A percentile compares a stretch with the other conserved stretches of the same genome.
These are phyloP conservation scores for Scytalidium sp. DNA, from an alignment of 2,329 filamentous ascomycete genomes.

Conservation along the genomic window DNA sequence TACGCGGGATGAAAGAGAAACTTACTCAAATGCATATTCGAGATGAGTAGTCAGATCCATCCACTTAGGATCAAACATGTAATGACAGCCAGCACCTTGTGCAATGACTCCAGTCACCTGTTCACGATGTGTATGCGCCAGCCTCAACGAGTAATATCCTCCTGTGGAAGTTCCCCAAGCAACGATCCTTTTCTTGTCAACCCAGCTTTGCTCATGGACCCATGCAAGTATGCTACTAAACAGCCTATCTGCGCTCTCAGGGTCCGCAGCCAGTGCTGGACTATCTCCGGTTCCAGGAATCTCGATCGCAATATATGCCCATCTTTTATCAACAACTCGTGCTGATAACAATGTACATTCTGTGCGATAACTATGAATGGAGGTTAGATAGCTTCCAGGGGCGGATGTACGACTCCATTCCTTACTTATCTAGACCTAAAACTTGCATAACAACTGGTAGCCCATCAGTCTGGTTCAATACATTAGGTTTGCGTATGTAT, in stretches of 20 bases:
- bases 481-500: too few relatives aligned
- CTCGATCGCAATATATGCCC: constrained; percentile 49
- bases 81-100: constrained; percentile 53
- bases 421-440: neutral
- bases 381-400: too few relatives aligned
- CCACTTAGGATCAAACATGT: constrained; percentile 56
- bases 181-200: constrained; percentile 36
- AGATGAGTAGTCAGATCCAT: constrained; percentile 50
- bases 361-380: constrained; percentile 1
- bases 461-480: neutral
- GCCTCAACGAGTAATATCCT: constrained; percentile 54
- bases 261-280: constrained; percentile 43
- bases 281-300: constrained; percentile 58
- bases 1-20: too few relatives aligned
- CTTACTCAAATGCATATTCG: constrained; percentile 60
- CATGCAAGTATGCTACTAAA: neutral
- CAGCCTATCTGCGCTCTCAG: constrained; percentile 46
- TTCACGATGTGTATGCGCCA: constrained; percentile 55
- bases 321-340: constrained; percentile 31
- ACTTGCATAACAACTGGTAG: neutral
- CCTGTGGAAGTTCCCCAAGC: constrained; percentile 58
- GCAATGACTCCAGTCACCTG: constrained; percentile 48
- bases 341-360: neutral
- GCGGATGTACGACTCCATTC: too few relatives aligned
- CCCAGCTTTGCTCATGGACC: neutral